These are phyloP conservation scores for Eimeria zaria DNA, from an alignment of 169 alveolate genomes.

Conservation along the genomic window DNA sequence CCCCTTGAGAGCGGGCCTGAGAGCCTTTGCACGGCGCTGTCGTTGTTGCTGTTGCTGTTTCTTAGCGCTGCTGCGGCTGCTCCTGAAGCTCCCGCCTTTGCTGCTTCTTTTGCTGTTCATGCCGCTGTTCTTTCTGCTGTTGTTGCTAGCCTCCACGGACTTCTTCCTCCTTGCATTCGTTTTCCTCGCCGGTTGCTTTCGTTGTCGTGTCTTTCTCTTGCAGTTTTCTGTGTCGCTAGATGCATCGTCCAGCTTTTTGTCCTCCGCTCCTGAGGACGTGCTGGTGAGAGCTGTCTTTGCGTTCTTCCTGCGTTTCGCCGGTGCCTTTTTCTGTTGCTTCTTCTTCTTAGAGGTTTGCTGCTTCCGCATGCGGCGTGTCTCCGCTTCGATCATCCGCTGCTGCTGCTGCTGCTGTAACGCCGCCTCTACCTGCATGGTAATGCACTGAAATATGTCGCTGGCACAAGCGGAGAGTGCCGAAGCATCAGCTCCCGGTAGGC, in stretches of 20 bases:
- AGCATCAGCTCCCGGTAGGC: conserved; percentile 61
- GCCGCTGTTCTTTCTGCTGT: neutral
- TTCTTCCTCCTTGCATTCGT: neutral
- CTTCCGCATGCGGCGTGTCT: conserved; percentile 69
- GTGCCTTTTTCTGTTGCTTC: neutral
- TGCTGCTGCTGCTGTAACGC: conserved; percentile 65
- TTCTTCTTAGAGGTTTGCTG: conserved; percentile 56
- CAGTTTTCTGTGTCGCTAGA: conserved; percentile 15
- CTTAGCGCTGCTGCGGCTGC: conserved; percentile 59
- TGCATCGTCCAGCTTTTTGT: neutral
- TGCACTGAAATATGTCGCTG: conserved; percentile 73
- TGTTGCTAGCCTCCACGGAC: neutral
- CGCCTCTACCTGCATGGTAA: conserved; percentile 75
- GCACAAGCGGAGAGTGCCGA: conserved; percentile 74
- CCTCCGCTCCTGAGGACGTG: conserved; percentile 22
- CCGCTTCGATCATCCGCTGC: conserved; percentile 59
- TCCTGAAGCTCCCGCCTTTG: neutral
- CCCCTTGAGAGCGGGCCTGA: conserved; percentile 55
- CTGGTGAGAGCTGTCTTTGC: neutral
- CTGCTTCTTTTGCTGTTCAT: neutral
- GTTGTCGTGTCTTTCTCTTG: neutral
- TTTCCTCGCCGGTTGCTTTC: conserved; percentile 30
- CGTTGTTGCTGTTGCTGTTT: conserved; percentile 14
- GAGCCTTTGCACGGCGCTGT: conserved; percentile 63
- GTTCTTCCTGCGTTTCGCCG: conserved; percentile 22